phyloP scores from a whole-genome alignment of 345 rosid species.

The Heritiera fomes region DNA sequence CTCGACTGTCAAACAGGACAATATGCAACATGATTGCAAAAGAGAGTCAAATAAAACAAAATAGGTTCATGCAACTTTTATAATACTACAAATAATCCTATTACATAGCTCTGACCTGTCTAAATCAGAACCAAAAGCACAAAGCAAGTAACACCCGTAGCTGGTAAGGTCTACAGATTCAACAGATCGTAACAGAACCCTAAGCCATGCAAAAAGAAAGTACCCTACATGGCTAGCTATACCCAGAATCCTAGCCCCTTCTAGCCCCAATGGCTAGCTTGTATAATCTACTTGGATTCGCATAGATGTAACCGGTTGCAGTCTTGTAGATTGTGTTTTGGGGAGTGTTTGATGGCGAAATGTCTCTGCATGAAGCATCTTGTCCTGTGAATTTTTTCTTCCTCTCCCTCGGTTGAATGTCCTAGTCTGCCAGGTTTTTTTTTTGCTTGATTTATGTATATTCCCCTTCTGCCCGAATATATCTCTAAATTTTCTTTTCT shows the following conservation, averaged over 20 bases:
- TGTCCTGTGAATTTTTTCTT: constrained; percentile 22
- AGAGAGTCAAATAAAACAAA: too few species aligned
- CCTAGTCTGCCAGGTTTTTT: neutral
- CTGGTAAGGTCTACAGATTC: constrained; percentile 10
- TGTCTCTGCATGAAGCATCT: constrained; percentile 30
- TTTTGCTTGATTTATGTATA: constrained; percentile 14
- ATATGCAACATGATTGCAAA: neutral
- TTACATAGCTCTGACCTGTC: constrained; percentile 15
- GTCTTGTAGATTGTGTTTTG: neutral
- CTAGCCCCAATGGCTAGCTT: neutral
- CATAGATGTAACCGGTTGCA: neutral
- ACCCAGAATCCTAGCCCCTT: constrained; percentile 10
- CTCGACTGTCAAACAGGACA: neutral
- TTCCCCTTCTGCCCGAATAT: constrained; percentile 29
- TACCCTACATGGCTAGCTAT: neutral
- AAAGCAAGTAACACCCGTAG: constrained; percentile 21
- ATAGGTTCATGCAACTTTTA: neutral
- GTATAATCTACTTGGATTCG: neutral
- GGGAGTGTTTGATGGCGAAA: constrained; percentile 27
- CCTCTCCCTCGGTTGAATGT: neutral
- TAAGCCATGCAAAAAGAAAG: constrained; percentile 31
- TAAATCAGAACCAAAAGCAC: constrained; percentile 13
- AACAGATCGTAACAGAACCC: constrained; percentile 27
- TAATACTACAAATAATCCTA: neutral
- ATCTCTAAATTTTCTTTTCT: constrained; percentile 23